Conservation (phyloP, 2,329 filamentous ascomycete species). For the Pseudopithomyces chartarum region DNA sequence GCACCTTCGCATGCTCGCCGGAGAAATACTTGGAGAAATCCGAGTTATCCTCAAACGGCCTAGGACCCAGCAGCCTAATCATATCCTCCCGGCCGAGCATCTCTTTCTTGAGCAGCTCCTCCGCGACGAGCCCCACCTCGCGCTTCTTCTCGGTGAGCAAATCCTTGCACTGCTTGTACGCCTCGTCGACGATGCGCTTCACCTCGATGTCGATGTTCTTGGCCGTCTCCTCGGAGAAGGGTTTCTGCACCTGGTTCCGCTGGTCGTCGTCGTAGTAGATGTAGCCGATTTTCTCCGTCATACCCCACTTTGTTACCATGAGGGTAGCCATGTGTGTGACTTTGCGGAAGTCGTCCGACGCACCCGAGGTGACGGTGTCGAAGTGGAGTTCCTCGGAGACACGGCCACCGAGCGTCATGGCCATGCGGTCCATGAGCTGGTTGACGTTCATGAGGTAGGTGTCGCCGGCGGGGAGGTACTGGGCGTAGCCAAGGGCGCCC, state of each 20-base stretch:
- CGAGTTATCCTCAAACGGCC: constrained; percentile 82
- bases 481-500: constrained; percentile 91
- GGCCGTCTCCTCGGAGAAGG: constrained; percentile 92
- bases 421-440: constrained; percentile 99
- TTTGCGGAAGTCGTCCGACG: constrained; percentile 97
- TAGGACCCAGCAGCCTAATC: constrained; percentile 80
- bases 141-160: constrained; percentile 84
- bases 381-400: constrained; percentile 97
- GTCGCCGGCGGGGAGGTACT: constrained; percentile 91
- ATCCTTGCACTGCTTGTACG: constrained; percentile 87
- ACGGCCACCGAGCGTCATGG: constrained; percentile 95
- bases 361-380: constrained; percentile 91
- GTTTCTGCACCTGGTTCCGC: constrained; percentile 84
- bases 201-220: constrained; percentile 92
- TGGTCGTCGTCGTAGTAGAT: constrained; percentile 87
- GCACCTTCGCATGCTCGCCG: constrained; percentile 42
- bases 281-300: constrained; percentile 92
- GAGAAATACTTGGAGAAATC: constrained; percentile 95
- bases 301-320: constrained; percentile 99
- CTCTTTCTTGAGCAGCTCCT: constrained; percentile 92
- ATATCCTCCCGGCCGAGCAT: constrained; percentile 90
- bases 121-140: constrained; percentile 86
- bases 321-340: constrained; percentile 93
- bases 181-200: constrained; percentile 86
- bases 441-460: constrained; percentile 94